Evolutionary conservation across 495 filamentous ascomycete species (phyloP).

Genomic region (Aspergillus coremiiformis): DNA sequence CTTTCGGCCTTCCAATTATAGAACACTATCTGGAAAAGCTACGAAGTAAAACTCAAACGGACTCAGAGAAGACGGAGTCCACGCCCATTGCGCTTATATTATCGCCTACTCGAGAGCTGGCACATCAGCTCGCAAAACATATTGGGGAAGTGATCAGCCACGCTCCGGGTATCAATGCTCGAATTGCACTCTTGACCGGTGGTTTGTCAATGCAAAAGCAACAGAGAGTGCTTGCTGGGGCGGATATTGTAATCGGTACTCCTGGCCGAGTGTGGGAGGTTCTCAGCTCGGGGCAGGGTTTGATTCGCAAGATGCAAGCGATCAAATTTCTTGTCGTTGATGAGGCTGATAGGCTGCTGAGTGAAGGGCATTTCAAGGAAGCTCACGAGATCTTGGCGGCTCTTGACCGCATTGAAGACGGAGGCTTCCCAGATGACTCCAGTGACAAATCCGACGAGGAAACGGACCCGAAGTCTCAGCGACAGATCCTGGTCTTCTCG

Average conservation of each 20-base stretch:
- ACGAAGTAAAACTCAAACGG: conserved; percentile 14
- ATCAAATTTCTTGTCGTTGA: conserved; percentile 85
- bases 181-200: conserved; percentile 78
- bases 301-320: conserved; percentile 53
- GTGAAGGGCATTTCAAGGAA: conserved; percentile 92
- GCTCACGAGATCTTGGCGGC: conserved; percentile 74
- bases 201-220: conserved; percentile 91
- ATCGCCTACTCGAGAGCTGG: conserved; percentile 86
- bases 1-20: conserved; percentile 63
- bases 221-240: conserved; percentile 62
- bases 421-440: conserved; percentile 32
- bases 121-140: conserved; percentile 81
- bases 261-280: conserved; percentile 94
- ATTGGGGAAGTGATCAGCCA: conserved; percentile 60
- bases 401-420: conserved; percentile 51
- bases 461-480: conserved; percentile 17
- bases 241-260: conserved; percentile 86
- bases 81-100: conserved; percentile 77
- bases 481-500: conserved; percentile 93
- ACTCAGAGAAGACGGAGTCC: conserved; percentile 19
- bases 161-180: conserved; percentile 50
- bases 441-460: conserved; percentile 22
- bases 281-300: conserved; percentile 57
- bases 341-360: conserved; percentile 87
- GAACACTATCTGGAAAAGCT: conserved; percentile 38